Evolutionary conservation across 371 early-diverging fungal genomes (phyloP), one percentile per base, ranked within the genome.

Genomic region (Syncephalastrum monosporum): DNA sequence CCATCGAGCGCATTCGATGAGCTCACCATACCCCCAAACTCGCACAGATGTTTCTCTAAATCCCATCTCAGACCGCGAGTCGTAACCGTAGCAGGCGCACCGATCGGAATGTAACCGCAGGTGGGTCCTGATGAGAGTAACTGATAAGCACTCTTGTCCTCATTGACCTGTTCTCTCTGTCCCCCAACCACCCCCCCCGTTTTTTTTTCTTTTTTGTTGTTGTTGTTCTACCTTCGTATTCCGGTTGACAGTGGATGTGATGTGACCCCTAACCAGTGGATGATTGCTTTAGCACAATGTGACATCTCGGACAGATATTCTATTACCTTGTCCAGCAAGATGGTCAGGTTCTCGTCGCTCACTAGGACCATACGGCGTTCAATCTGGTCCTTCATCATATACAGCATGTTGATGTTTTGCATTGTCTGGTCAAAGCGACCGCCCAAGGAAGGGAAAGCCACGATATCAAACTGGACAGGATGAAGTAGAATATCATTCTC

Each of bases 361-460:
- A 91, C 65, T 5, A 94, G 60, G 24, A 82, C 71, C 0, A 87
- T 68, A 24, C 75, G 68, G 41, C 91, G 76, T 38, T 75, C 71
- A 14, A 67, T 57, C 45, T 82, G 68, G 64, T 64, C 72, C 42
- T 69, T 84, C 68, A 75, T 78, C 17, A 56, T 45, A 23, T 69
- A 89, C 19, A 94, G 66, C 25, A 84, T 70, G 61, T 92, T 82
- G 19, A 97, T 85, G 53, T 74, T 84, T 10, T 87, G 76, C 67
- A 97, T 87, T 12, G 84, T 82, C 53, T 97, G 96, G 69, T 97
- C 97, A 58, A 97, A 89, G 25, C 97, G 85, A 1, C 96, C 97
- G 25, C 91, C 86, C 5, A 93, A 64, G 4, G 91, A 93, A 29
- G 96, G 95, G 7, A 88, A 64, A 1, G 87, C 94, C 4, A 95